Evolutionary conservation across 495 filamentous ascomycete genomes (phyloP).

Genomic region (Penicillium taxi): DNA sequence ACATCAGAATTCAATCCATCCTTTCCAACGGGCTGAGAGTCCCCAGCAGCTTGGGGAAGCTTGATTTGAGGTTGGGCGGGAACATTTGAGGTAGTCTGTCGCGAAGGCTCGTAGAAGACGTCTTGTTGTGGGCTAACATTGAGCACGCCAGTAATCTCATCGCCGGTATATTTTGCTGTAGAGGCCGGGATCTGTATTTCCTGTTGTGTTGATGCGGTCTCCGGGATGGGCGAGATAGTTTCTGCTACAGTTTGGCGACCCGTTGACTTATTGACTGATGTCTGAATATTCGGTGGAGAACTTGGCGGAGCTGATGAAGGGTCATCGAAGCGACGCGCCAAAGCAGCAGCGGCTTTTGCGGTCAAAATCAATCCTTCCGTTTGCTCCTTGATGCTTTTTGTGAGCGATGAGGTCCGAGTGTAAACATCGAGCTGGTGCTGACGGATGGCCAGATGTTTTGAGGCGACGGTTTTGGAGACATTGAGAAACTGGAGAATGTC

Average conservation of each 20-base stretch:
- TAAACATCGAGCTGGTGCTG: constrained; percentile 72
- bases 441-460: constrained; percentile 72
- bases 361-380: constrained; percentile 56
- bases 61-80: constrained; percentile 53
- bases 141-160: constrained; percentile 15
- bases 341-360: constrained; percentile 52
- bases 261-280: constrained; percentile 9
- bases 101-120: constrained; percentile 49
- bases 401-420: constrained; percentile 65
- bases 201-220: constrained; percentile 39
- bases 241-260: constrained; percentile 2
- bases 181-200: constrained; percentile 51
- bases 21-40: constrained; percentile 31
- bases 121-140: constrained; percentile 47
- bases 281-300: constrained; percentile 9
- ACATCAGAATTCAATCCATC: constrained; percentile 50
- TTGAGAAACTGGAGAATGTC: constrained; percentile 72
- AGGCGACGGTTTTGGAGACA: constrained; percentile 67
- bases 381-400: constrained; percentile 56
- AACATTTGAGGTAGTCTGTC: constrained; percentile 33
- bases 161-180: constrained; percentile 19
- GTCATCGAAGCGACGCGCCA: constrained; percentile 51
- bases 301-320: constrained; percentile 14
- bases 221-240: constrained; percentile 21
- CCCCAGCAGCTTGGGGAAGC: constrained; percentile 47